Evolutionary conservation across 1,284 basidiomycete species (phyloP), one percentile per base, ranked within the genome.

Genomic region (Pseudozyma flocculosa): DNA sequence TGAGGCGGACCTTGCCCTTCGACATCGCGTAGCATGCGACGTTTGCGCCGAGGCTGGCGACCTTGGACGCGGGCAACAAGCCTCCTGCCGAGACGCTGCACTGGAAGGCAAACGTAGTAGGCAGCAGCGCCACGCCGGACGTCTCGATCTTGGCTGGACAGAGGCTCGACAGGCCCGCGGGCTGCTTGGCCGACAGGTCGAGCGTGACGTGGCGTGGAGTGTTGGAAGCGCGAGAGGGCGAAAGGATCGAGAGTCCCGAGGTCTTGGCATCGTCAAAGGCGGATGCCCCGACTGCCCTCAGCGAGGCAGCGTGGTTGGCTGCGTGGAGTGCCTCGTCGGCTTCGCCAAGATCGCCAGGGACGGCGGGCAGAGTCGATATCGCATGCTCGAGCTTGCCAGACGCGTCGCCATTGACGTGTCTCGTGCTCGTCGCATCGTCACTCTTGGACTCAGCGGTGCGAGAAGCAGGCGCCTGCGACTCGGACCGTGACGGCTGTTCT

Each of bases 1-100:
- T 50, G 38, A 66, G 48, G 30, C 63, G 56, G 22, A 57, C 19
- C 29, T 55, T 61, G 45, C 59, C 59, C 45, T 66, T 66, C 22
- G 47, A 48, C 59, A 62, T 66, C 36, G 49, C 37, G 42, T 66
- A 66, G 43, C 50, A 52, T 2, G 50, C 55, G 4, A 55, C 53
- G 15, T 50, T 19, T 34, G 44, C 43, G 24, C 54, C 45, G 2
- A 62, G 21, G n/a, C 45, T 50, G 48, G 49, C 53, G 39, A 55
- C 30, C 41, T 58, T 51, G 7, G 44, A 48, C n/a, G 50, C 52
- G 3, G 50, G 48, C 9, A 52, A 37, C 21, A 52, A 40, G 19
- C 52, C 48, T 1, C 46, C 48, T 4, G 48, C 47, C 3, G 51
- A 47, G n/a, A 50, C 50, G 23, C 26, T 44, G 53, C 44, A 49